Evolutionary conservation across 2,329 filamentous ascomycete genomes (phyloP).

Genomic region (Diaporthe vexans): DNA sequence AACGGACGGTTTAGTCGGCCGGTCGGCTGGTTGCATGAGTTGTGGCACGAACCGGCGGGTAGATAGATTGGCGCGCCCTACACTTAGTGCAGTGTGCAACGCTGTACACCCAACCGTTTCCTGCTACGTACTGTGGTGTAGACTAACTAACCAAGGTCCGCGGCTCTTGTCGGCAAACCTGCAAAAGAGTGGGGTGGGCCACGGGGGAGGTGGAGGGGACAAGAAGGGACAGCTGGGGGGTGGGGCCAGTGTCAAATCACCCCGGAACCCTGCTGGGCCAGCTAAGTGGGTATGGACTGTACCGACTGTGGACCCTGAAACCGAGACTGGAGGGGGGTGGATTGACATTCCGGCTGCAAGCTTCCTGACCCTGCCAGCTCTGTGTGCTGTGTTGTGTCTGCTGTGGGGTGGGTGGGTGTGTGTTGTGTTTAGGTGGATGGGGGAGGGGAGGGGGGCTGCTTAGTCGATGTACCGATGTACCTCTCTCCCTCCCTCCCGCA

Average conservation of each 20-base stretch:
- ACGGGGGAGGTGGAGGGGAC: not conserved
- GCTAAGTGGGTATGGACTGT: conserved; percentile 9
- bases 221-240: not conserved
- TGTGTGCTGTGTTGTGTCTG: not conserved
- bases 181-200: conserved; percentile 18
- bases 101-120: not conserved
- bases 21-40: not conserved
- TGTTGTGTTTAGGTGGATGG: not conserved
- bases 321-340: conserved; percentile 20
- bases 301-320: conserved; percentile 32
- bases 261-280: conserved; percentile 25
- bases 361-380: conserved; percentile 25
- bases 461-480: conserved; percentile 1
- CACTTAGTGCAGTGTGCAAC: not conserved
- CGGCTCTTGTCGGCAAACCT: conserved; percentile 32
- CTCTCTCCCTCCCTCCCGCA: not conserved
- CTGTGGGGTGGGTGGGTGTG: not conserved
- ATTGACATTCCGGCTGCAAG: conserved; percentile 30
- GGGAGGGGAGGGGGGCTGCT: not conserved
- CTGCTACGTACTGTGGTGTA: not conserved
- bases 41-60: conserved; percentile 32
- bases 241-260: not conserved
- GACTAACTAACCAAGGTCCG: conserved; percentile 23
- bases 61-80: conserved; percentile 17
- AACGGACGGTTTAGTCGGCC: not conserved